Percentiles rank a stretch among this genome's conserved stretches.
Evolutionary conservation across 75 land plant species (phyloP).

Genomic region (Adiantum capillusveneris): DNA sequence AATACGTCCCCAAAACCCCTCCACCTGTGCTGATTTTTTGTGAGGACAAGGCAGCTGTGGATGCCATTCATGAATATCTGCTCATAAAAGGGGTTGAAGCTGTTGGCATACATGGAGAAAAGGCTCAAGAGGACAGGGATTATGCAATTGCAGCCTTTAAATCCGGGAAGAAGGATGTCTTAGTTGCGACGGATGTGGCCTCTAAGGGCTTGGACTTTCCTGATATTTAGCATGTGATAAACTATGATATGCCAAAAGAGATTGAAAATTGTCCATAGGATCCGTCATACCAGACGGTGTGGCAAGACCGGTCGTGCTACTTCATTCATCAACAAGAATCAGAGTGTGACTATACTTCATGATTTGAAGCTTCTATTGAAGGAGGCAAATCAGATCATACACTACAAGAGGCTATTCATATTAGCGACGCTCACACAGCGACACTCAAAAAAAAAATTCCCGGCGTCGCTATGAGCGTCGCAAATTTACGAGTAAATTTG

Average conservation of each 20-base stretch:
- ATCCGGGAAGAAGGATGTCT: slow-evolving; percentile 75
- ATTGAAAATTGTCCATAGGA: slow-evolving; percentile 93
- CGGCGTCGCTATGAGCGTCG: no score
- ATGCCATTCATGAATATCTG: slow-evolving; percentile 86
- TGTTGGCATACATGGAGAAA: slow-evolving; percentile 92
- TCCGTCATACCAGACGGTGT: slow-evolving; percentile 85
- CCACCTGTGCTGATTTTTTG: slow-evolving; percentile 91
- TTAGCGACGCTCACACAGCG: no score
- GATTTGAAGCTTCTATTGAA: slow-evolving; percentile 87
- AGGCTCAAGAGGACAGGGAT: slow-evolving; percentile 93
- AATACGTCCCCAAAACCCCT: slow-evolving; percentile 85
- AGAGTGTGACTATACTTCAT: slow-evolving; percentile 80
- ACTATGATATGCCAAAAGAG: slow-evolving; percentile 95
- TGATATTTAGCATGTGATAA: slow-evolving; percentile 89
- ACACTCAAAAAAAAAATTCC: no score
- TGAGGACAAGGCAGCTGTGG: slow-evolving; percentile 91
- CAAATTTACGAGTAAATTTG: no score
- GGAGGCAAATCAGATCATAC: slow-evolving; percentile 91
- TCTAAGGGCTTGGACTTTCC: slow-evolving; percentile 95
- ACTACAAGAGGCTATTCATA: no score
- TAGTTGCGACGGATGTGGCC: slow-evolving; percentile 91
- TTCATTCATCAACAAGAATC: slow-evolving; percentile 88
- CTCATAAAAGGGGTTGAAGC: slow-evolving; percentile 94
- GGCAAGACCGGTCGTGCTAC: slow-evolving; percentile 94
- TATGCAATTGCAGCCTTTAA: slow-evolving; percentile 80